Conservation (phyloP, 2,329 filamentous ascomycete genomes). For the Colletotrichum eremochloae region DNA sequence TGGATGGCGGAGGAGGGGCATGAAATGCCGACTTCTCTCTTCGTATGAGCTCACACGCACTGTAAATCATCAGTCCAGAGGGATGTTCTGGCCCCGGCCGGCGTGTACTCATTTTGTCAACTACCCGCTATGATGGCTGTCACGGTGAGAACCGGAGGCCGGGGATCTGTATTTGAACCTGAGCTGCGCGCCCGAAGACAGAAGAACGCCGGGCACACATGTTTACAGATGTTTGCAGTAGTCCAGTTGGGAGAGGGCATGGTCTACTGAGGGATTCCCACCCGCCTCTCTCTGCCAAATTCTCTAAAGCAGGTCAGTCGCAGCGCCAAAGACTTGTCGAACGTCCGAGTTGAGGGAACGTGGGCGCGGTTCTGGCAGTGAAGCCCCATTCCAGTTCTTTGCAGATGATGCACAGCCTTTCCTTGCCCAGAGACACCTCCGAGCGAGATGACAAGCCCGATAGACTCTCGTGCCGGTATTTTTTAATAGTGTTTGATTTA, state of each 20-base stretch:
- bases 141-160: neutral
- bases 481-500: neutral
- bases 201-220: neutral
- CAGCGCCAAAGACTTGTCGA: neutral
- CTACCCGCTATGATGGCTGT: neutral
- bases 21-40: neutral
- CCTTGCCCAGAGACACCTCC: too few species aligned
- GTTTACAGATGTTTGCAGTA: too few species aligned
- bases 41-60: neutral
- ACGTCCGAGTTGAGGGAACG: neutral
- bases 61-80: neutral
- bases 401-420: too few species aligned
- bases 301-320: neutral
- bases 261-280: too few species aligned
- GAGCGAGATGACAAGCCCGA: neutral
- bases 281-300: neutral
- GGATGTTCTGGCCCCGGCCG: neutral
- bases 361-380: neutral
- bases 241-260: too few species aligned
- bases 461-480: too few species aligned
- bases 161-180: neutral
- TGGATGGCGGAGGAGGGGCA: neutral
- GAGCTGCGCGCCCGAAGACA: neutral
- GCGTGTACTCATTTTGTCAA: neutral
- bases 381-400: neutral